Evolutionary conservation across 805 yeast genomes (phyloP).

Genomic region (Lachancea meyersii): DNA sequence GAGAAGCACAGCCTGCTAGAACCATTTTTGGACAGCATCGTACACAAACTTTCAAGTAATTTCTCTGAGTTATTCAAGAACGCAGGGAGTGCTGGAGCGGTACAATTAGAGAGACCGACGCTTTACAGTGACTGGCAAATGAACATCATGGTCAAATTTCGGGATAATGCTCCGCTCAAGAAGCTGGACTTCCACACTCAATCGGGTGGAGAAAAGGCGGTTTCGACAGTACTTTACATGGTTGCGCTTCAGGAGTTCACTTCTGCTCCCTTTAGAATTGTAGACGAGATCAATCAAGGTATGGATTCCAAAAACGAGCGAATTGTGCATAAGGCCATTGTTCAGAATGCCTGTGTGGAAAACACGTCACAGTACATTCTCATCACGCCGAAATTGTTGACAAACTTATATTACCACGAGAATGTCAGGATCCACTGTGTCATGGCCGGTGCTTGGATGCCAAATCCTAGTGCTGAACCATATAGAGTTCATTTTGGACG

Average conservation of each 20-base stretch:
- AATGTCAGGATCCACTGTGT: constrained; percentile 85
- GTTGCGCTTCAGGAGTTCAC: constrained; percentile 87
- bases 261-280: constrained; percentile 85
- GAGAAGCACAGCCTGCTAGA: constrained; percentile 50
- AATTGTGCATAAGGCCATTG: constrained; percentile 77
- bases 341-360: constrained; percentile 68
- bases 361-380: constrained; percentile 75
- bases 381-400: constrained; percentile 85
- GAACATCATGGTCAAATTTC: constrained; percentile 76
- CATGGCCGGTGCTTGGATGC: constrained; percentile 49
- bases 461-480: constrained; percentile 32
- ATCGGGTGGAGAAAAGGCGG: constrained; percentile 97
- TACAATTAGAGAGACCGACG: constrained; percentile 45
- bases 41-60: constrained; percentile 50
- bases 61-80: constrained; percentile 61
- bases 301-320: constrained; percentile 94
- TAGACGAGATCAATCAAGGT: constrained; percentile 98
- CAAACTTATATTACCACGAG: constrained; percentile 68
- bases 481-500: constrained; percentile 35
- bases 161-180: constrained; percentile 67
- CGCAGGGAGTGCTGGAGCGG: constrained; percentile 86
- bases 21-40: constrained; percentile 48
- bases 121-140: constrained; percentile 72
- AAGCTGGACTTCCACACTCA: constrained; percentile 81
- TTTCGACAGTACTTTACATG: constrained; percentile 83